Evolutionary conservation across 2,329 filamentous ascomycete species (phyloP).

Genomic region (Xylariaceae sp.): DNA sequence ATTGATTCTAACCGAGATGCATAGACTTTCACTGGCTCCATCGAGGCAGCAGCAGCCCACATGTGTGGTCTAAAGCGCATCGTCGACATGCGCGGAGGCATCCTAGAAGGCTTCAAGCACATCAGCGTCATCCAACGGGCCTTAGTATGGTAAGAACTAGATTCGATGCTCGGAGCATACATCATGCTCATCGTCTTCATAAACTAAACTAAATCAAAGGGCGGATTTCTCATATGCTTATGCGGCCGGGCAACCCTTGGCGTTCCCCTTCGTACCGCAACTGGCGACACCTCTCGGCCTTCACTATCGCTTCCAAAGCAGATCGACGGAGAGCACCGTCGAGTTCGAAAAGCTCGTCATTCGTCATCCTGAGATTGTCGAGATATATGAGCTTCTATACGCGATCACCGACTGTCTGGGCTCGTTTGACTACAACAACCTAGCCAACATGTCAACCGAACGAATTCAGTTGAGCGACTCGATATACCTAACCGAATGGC

Average conservation of each 20-base stretch:
- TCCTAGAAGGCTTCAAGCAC: conserved; percentile 30
- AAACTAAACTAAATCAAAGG: conserved; percentile 22
- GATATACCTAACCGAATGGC: conserved; percentile 32
- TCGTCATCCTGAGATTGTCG: conserved; percentile 26
- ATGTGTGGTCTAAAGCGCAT: conserved; percentile 32
- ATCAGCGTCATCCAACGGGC: conserved; percentile 31
- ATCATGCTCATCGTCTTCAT: neutral
- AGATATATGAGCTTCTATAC: conserved; percentile 30
- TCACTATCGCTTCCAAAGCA: conserved; percentile 27
- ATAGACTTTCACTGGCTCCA: conserved; percentile 31
- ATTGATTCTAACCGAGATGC: neutral
- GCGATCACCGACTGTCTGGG: conserved; percentile 30
- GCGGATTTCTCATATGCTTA: conserved; percentile 34
- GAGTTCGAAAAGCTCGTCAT: conserved; percentile 23
- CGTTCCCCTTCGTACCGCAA: conserved; percentile 31
- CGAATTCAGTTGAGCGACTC: conserved; percentile 32
- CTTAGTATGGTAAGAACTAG: conserved; percentile 28
- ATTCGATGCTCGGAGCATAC: neutral
- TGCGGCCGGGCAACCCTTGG: conserved; percentile 27
- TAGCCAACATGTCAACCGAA: conserved; percentile 28
- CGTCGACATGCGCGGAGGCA: conserved; percentile 31
- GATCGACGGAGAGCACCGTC: conserved; percentile 23
- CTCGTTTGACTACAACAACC: conserved; percentile 31
- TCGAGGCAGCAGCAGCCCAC: conserved; percentile 30
- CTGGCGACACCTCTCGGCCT: conserved; percentile 28